A percentile compares a stretch with the other conserved stretches of the same genome.
Conservation (phyloP, 2,329 filamentous ascomycete genomes). For the Nothophoma quercina region DNA sequence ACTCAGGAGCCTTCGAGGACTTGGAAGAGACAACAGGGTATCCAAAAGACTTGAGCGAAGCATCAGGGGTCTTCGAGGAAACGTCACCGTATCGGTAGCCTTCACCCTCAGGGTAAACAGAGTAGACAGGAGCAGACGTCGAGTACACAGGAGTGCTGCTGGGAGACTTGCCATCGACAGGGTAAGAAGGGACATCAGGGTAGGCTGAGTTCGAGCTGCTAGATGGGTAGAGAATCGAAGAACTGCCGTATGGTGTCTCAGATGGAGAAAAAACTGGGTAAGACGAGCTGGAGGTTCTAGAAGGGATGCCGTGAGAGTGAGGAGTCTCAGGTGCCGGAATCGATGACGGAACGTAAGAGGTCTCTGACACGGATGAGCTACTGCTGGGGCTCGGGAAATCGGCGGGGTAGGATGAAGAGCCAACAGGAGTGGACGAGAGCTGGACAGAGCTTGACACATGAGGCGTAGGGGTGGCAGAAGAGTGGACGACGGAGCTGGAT, state of each 20-base stretch:
- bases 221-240: conserved; percentile 1
- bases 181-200: conserved; percentile 5
- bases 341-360: too few relatives aligned
- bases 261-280: conserved; percentile 1
- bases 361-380: too few relatives aligned
- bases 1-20: neutral
- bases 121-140: conserved; percentile 11
- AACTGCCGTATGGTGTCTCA: conserved; percentile 6
- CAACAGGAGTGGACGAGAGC: conserved; percentile 3
- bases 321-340: neutral
- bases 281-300: neutral
- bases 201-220: conserved; percentile 5
- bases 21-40: conserved; percentile 1
- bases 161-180: neutral
- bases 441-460: conserved; percentile 11
- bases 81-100: neutral
- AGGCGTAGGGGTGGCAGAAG: conserved; percentile 4
- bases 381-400: conserved; percentile 3
- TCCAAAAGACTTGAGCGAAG: too few relatives aligned
- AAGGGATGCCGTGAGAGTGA: neutral
- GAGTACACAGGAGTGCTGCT: conserved; percentile 17
- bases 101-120: conserved; percentile 9
- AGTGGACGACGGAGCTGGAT: conserved; percentile 2
- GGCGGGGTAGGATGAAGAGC: neutral
- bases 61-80: conserved; percentile 8